phyloP scores from a whole-genome alignment of 1,284 basidiomycete genomes.

The Boletus semigastroideus region DNA sequence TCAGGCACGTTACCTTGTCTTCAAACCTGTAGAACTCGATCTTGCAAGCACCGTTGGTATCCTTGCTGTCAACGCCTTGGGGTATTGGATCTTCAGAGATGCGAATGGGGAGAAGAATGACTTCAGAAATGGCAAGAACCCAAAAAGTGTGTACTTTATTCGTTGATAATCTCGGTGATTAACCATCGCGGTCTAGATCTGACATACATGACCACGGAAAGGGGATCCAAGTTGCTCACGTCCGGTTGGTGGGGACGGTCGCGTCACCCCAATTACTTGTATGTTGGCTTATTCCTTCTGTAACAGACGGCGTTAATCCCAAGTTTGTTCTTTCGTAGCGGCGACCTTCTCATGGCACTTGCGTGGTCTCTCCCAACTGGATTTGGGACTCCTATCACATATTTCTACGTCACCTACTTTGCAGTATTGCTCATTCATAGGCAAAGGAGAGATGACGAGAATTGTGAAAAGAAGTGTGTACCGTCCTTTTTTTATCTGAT shows the following conservation, averaged over 20 bases:
- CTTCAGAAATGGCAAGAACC: conserved; percentile 92
- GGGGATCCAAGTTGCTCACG: conserved; percentile 88
- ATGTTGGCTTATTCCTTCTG: conserved; percentile 32
- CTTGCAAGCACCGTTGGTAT: conserved; percentile 60
- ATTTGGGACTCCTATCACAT: conserved; percentile 90
- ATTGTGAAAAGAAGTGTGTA: conserved; percentile 81
- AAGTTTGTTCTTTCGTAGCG: conserved; percentile 42
- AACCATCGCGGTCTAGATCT: conserved; percentile 52
- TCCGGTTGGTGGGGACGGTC: conserved; percentile 98
- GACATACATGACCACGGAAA: conserved; percentile 79
- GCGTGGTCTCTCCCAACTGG: conserved; percentile 95
- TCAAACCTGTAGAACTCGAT: conserved; percentile 82
- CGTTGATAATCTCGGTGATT: neutral
- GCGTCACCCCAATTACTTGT: conserved; percentile 93
- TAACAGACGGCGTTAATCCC: neutral
- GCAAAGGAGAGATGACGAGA: conserved; percentile 90
- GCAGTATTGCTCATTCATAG: conserved; percentile 88
- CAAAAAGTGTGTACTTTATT: conserved; percentile 62
- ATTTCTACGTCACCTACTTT: conserved; percentile 95
- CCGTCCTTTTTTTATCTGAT: neutral
- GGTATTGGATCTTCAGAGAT: conserved; percentile 90
- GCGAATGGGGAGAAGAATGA: conserved; percentile 95
- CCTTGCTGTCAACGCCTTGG: conserved; percentile 67
- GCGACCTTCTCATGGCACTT: conserved; percentile 87
- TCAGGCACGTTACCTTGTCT: conserved; percentile 93